Base-by-base conservation (phyloP, 1,284 basidiomycete species). In the Ceratobasidium sp. region DNA sequence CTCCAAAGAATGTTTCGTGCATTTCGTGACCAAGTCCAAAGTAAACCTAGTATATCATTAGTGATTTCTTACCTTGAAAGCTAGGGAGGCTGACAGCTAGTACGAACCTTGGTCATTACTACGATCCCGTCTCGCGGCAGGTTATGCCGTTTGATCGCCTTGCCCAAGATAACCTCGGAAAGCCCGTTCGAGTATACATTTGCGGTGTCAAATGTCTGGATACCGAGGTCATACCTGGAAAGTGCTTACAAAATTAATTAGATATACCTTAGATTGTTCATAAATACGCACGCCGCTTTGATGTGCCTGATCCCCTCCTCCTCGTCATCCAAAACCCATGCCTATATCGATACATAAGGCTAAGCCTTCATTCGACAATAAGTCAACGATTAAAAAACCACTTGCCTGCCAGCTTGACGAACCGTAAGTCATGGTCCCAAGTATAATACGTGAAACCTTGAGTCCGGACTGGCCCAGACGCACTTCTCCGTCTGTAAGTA, bases 201-300 rank as follows among this genome's bases (percentile, higher is more conserved):
- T 46, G 88, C 88, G 0, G 88, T 89, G 80, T 90, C 89, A 77
- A 89, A 89, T 0, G 88, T 89, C 42, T 78, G 64, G 40, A 78
- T 77, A 10, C 78, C 78, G n/a, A 78, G 52, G 48, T 78, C 78
- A 33, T 73, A 70, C 33, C 66, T 78, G 56, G 20, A 3, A 13
- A 33, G 68, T 23, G 15, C 23, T 12, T 17, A 7, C 26, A 33
- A n/a, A n/a, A n/a, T 54, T 54, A 77, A 12, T 54, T 40, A 48
- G 46, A 44, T 42, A 62, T 70, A 38, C 26, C 42, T 56, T 28
- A n/a, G 28, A 4, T 67, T 15, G 10, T 12, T 17, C 33, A 54
- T n/a, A 28, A 52, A 44, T n/a, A 50, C 78, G 57, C 61, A 66
- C 61, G 67, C 78, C n/a, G 28, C 57, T 46, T 78, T 79, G 48